These are phyloP conservation scores for Orbilia oligospora DNA, from an alignment of 2,329 filamentous ascomycete species.

Conservation along the genomic window DNA sequence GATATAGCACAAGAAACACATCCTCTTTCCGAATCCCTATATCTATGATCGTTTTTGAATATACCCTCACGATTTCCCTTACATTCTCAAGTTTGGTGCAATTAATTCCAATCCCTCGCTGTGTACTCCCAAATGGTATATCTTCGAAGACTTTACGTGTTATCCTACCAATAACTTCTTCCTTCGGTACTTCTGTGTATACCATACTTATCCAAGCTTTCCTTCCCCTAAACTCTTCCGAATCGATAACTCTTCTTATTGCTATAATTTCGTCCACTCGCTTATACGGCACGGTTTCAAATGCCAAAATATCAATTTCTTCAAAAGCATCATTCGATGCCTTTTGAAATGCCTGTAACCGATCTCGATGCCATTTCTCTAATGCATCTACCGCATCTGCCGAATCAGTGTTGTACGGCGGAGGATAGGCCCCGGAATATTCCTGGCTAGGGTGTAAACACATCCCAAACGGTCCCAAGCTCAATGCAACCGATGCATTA, in stretches of 20 bases:
- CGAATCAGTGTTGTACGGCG: constrained; percentile 33
- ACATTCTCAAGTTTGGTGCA: constrained; percentile 44
- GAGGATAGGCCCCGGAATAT: constrained; percentile 47
- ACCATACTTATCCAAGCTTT: constrained; percentile 54
- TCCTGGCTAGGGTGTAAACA: constrained; percentile 49
- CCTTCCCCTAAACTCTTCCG: constrained; percentile 9
- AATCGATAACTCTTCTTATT: constrained; percentile 30
- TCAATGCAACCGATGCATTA: constrained; percentile 26
- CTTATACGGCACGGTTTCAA: constrained; percentile 50
- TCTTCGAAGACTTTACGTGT: constrained; percentile 34
- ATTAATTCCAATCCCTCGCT: constrained; percentile 51
- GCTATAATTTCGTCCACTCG: constrained; percentile 45
- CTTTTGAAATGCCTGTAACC: constrained; percentile 28
- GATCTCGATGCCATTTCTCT: constrained; percentile 39
- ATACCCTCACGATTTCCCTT: constrained; percentile 23
- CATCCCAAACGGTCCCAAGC: constrained; percentile 45
- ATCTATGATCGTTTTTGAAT: constrained; percentile 35
- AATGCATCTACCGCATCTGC: constrained; percentile 3
- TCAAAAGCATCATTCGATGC: constrained; percentile 15
- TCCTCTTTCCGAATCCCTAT: not conserved
- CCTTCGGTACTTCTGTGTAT: constrained; percentile 26
- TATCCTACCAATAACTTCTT: constrained; percentile 12
- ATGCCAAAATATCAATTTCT: constrained; percentile 25
- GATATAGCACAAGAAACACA: constrained; percentile 42
- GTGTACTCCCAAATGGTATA: not conserved